Percentiles rank a stretch among this genome's conserved stretches.
Conservation (phyloP, 2,329 filamentous ascomycete genomes). For the Penicillium paneum region DNA sequence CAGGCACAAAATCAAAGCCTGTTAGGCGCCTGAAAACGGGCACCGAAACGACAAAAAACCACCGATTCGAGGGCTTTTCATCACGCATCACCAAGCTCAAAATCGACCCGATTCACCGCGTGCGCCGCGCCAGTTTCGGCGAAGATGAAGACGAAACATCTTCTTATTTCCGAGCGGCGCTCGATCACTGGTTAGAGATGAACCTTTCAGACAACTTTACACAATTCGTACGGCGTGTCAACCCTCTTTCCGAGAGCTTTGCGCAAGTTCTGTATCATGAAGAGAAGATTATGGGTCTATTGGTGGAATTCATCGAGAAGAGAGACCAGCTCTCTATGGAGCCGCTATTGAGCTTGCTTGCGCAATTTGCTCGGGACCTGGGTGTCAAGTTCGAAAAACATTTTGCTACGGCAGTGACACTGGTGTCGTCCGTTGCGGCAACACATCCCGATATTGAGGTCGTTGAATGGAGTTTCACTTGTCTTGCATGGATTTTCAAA, state of each 20-base stretch:
- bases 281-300: constrained; percentile 72
- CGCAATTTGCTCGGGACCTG: constrained; percentile 91
- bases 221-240: constrained; percentile 70
- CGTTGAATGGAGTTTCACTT: constrained; percentile 97
- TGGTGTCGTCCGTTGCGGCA: constrained; percentile 75
- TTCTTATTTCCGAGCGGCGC: constrained; percentile 80
- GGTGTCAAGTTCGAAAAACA: constrained; percentile 84
- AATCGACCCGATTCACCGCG: constrained; percentile 87
- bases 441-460: constrained; percentile 76
- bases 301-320: constrained; percentile 72
- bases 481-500: constrained; percentile 93
- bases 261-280: constrained; percentile 90
- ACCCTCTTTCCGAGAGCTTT: constrained; percentile 80
- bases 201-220: constrained; percentile 82
- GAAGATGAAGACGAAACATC: constrained; percentile 70
- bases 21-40: constrained; percentile 64
- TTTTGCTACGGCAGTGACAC: constrained; percentile 69
- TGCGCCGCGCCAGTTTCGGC: constrained; percentile 76
- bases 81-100: constrained; percentile 86
- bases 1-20: constrained; percentile 66
- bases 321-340: constrained; percentile 79
- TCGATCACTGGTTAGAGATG: constrained; percentile 87
- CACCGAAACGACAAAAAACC: constrained; percentile 74
- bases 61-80: constrained; percentile 88
- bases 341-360: constrained; percentile 80